Percentiles rank a stretch among this genome's conserved stretches.
phyloP scores from a whole-genome alignment of 345 rosid species.

The Trapa incisa region DNA sequence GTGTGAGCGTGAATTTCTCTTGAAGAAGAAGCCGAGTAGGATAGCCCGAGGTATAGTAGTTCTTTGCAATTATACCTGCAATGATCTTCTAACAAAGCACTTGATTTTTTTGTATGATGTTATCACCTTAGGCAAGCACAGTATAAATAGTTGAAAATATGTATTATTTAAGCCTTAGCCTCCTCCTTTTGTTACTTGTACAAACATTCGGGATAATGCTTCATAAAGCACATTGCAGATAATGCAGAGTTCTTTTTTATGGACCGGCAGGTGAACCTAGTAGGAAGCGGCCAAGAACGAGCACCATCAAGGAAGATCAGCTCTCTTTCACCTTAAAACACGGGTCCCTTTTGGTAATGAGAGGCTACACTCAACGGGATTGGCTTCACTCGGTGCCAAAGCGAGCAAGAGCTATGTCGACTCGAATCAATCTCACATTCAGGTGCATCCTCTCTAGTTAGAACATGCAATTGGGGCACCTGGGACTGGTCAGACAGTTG shows the following conservation, averaged over 20 bases:
- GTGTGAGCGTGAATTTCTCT: constrained; percentile 71
- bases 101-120: too few species aligned
- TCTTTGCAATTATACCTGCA: not conserved
- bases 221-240: not conserved
- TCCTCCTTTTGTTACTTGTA: not conserved
- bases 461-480: not conserved
- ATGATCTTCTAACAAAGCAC: too few species aligned
- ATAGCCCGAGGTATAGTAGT: constrained; percentile 30
- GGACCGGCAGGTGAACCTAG: constrained; percentile 31
- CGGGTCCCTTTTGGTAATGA: constrained; percentile 78
- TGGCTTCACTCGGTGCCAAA: constrained; percentile 90
- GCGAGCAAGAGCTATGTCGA: constrained; percentile 48
- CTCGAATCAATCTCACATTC: constrained; percentile 74
- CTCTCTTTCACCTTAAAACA: constrained; percentile 52
- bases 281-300: constrained; percentile 42
- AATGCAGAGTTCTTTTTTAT: not conserved
- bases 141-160: not conserved
- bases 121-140: too few species aligned
- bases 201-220: not conserved
- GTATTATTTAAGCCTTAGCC: not conserved
- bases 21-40: constrained; percentile 45
- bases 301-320: constrained; percentile 23
- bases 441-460: constrained; percentile 27
- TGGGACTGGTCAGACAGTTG: not conserved
- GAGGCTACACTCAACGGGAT: constrained; percentile 73